Evolutionary conservation across 2,329 filamentous ascomycete species (phyloP), one percentile per base, ranked within the genome.

Genomic region (Teratosphaeria zuluensis): DNA sequence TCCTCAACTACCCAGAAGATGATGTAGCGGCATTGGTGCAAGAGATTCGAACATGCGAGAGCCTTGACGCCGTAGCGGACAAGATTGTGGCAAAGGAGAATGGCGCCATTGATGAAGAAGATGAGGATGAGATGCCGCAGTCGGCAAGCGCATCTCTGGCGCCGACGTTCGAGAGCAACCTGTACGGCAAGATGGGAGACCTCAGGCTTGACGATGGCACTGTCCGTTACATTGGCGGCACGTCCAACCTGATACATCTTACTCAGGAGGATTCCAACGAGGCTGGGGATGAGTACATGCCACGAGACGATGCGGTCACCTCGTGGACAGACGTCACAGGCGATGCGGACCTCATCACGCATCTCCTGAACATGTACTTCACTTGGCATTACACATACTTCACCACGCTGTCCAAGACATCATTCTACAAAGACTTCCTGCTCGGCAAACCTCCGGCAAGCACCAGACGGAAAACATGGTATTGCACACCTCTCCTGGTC

Each of bases 301-400:
- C 78, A 19, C 77, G 81, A 61, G 84, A 87, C 56, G 83, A 92
- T 61, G 86, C 90, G 3, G 80, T 94, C 57, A 85, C 84, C 21
- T 92, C 87, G 57, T 99, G 94, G 94, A 95, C 92, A 0, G 83
- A 80, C 16, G 90, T 96, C 53, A 96, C 90, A 1, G 80, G 84
- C 55, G 90, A 96, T 70, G 80, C 85, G 28, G 83, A 88, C 57
- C 79, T 96, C 53, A 85, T 96, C 65, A 82, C 86, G 16, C 92
- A 96, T 73, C 83, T 99, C 19, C 84, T 99, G 70, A 92, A 92
- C 68, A 92, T 97, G 89, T 99, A 99, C 75, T 97, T 97, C 75
- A 90, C 86, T 66, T 97, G 92, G 88, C 94, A 97, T 74, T 97
- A 97, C 73, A 87, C 91, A 19, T 97, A 94, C 75, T 99, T 97